Percentiles rank a stretch among this genome's conserved stretches.
Conservation (phyloP, 225 moss, liverwort and hornwort species). For the Ulota crispa region DNA sequence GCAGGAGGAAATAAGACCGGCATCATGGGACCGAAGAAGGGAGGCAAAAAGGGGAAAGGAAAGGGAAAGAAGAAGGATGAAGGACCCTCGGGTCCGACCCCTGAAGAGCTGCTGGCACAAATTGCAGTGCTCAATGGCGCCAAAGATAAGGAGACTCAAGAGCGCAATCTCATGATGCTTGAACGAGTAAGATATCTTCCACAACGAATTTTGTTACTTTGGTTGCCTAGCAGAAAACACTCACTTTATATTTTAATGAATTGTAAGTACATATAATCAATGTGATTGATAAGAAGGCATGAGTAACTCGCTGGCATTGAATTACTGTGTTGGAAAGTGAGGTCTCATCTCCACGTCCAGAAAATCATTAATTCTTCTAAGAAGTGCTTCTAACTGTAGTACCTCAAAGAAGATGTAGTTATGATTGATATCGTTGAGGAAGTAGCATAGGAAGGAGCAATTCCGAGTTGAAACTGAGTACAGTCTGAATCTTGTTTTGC, state of each 20-base stretch:
- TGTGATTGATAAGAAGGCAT: not conserved
- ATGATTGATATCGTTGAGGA: not conserved
- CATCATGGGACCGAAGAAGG: slow-evolving; percentile 77
- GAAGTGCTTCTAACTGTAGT: not conserved
- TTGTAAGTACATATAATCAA: not conserved
- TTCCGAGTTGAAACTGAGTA: not conserved
- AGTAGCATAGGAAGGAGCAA: not conserved
- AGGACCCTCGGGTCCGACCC: slow-evolving; percentile 44
- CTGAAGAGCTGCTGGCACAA: slow-evolving; percentile 58
- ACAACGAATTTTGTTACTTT: not conserved
- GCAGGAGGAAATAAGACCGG: not conserved
- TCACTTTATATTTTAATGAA: not conserved
- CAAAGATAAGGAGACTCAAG: slow-evolving; percentile 61
- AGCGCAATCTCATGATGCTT: slow-evolving; percentile 84
- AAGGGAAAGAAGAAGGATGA: slow-evolving; percentile 40
- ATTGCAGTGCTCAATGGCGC: slow-evolving; percentile 50
- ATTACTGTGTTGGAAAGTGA: not conserved
- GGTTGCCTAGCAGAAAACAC: not conserved
- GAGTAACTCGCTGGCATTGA: not conserved
- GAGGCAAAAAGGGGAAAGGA: slow-evolving; percentile 38
- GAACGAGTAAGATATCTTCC: slow-evolving; percentile 38
- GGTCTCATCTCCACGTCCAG: not conserved
- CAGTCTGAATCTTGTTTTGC: not conserved
- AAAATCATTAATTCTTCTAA: not conserved
- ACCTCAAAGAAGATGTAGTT: not conserved